phyloP scores from a whole-genome alignment of 768 basidiomycete genomes.

The Mycena venus region DNA sequence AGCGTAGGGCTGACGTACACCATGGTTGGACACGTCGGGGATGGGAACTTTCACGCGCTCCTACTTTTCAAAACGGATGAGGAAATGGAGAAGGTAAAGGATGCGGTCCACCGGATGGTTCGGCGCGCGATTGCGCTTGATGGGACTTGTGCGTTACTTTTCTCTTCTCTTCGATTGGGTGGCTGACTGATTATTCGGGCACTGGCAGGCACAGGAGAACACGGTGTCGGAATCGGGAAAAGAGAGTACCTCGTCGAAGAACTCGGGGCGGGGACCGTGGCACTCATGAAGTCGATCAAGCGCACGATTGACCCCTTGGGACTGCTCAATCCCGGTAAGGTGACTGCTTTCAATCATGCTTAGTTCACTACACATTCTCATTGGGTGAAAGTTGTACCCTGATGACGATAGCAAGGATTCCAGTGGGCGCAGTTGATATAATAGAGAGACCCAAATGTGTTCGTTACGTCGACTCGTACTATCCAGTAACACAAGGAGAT shows the following conservation, averaged over 20 bases:
- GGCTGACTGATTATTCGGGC: neutral
- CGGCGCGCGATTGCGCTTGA: conserved; percentile 77
- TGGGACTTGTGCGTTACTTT: conserved; percentile 73
- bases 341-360: conserved; percentile 30
- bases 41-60: conserved; percentile 68
- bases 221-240: conserved; percentile 89
- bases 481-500: too few species aligned
- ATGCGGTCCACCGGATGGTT: conserved; percentile 73
- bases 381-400: neutral
- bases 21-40: conserved; percentile 25
- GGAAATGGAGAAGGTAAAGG: conserved; percentile 57
- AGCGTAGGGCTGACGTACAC: conserved; percentile 16
- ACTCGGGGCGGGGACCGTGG: conserved; percentile 85
- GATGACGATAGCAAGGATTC: neutral
- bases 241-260: conserved; percentile 83
- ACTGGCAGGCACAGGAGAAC: conserved; percentile 84
- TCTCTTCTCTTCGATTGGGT: neutral
- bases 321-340: conserved; percentile 90
- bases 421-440: too few species aligned
- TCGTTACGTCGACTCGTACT: too few species aligned
- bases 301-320: conserved; percentile 80
- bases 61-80: conserved; percentile 72
- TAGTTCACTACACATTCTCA: neutral
- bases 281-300: conserved; percentile 89
- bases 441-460: too few species aligned